phyloP scores from a whole-genome alignment of 2,329 filamentous ascomycete genomes.

The Didymella segeticola region DNA sequence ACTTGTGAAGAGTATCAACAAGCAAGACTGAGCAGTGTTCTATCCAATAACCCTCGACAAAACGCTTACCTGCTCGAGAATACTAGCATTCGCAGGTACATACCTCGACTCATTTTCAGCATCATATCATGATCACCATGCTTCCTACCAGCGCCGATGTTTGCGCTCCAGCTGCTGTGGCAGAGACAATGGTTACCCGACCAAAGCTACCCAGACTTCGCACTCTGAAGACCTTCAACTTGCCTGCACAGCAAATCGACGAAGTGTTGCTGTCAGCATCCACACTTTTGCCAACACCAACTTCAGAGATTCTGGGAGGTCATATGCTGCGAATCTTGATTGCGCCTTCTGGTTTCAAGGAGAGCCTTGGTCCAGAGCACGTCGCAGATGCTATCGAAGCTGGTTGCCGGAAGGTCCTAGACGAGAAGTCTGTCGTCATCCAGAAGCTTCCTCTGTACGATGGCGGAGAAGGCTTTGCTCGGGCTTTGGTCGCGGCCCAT shows the following conservation, averaged over 20 bases:
- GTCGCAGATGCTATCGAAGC: conserved; percentile 60
- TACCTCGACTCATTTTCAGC: neutral
- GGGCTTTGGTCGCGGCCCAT: conserved; percentile 55
- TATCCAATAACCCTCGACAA: conserved; percentile 5
- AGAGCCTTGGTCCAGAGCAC: conserved; percentile 57
- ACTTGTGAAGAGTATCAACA: conserved; percentile 7
- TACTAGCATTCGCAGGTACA: neutral
- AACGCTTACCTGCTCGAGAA: neutral
- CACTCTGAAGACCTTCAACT: conserved; percentile 32
- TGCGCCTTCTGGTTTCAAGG: conserved; percentile 63
- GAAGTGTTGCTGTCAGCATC: conserved; percentile 27
- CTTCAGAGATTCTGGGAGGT: conserved; percentile 28
- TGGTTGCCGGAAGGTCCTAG: conserved; percentile 55
- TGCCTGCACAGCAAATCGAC: conserved; percentile 26
- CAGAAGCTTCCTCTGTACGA: conserved; percentile 61
- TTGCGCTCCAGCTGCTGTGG: conserved; percentile 1
- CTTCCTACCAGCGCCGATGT: conserved; percentile 10
- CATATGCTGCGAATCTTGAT: conserved; percentile 52
- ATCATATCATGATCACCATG: conserved; percentile 22
- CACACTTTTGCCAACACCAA: conserved; percentile 25
- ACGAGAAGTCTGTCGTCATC: conserved; percentile 49
- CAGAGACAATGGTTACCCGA: conserved; percentile 8
- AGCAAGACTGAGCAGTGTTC: conserved; percentile 10
- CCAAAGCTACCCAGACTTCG: conserved; percentile 27
- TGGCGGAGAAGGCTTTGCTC: conserved; percentile 61